These are phyloP conservation scores for Chalciporus chontae DNA, from an alignment of 768 basidiomycete species.

Conservation along the genomic window DNA sequence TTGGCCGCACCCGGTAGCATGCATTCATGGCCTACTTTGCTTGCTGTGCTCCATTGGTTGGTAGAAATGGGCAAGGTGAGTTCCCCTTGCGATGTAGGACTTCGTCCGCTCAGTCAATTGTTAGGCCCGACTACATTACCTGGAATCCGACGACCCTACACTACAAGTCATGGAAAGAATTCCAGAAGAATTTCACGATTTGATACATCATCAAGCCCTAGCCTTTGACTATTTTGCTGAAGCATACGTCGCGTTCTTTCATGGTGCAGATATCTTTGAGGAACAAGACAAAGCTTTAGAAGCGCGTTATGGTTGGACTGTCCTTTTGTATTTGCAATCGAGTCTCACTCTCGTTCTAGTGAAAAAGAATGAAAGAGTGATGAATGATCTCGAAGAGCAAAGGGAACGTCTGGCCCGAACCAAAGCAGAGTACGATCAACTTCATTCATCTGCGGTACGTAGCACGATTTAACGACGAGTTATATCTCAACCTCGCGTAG, in stretches of 20 bases:
- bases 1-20: constrained; percentile 84
- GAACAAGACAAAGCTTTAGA: constrained; percentile 71
- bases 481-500: constrained; percentile 30
- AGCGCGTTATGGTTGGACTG: constrained; percentile 65
- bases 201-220: constrained; percentile 68
- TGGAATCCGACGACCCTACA: constrained; percentile 64
- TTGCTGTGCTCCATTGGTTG: constrained; percentile 92
- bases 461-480: neutral
- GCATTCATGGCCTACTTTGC: constrained; percentile 87
- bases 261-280: constrained; percentile 62
- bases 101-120: neutral
- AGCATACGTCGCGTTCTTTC: constrained; percentile 66
- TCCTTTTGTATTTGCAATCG: neutral
- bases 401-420: constrained; percentile 43
- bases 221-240: constrained; percentile 72
- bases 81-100: constrained; percentile 1
- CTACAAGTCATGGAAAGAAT: constrained; percentile 57
- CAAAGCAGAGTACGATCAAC: constrained; percentile 51
- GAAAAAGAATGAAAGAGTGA: constrained; percentile 67
- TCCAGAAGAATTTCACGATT: constrained; percentile 74
- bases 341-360: constrained; percentile 36
- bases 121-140: constrained; percentile 40
- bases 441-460: constrained; percentile 60
- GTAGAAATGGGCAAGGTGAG: constrained; percentile 79
- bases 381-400: constrained; percentile 59